Conservation (phyloP, 371 early-diverging fungal genomes). For the Actinomortierella wolfii region DNA sequence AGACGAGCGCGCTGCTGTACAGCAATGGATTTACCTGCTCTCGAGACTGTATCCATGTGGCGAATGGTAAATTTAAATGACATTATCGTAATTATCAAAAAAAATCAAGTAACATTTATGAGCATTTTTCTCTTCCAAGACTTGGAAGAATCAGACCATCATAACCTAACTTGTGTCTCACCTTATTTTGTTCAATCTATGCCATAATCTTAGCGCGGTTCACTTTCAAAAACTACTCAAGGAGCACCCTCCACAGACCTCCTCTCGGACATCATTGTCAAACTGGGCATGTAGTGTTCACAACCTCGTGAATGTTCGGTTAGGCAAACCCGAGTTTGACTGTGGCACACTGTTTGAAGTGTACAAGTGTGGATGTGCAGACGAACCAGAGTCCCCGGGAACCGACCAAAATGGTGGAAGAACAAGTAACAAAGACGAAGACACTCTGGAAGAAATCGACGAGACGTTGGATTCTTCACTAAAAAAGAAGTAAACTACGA, state of each 20-base stretch:
- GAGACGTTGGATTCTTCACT: neutral
- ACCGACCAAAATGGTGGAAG: neutral
- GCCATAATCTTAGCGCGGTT: conserved; percentile 63
- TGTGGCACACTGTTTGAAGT: conserved; percentile 83
- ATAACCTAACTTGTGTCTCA: neutral
- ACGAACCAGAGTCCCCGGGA: conserved; percentile 41
- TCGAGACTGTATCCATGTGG: conserved; percentile 97
- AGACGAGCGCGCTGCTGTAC: conserved; percentile 81
- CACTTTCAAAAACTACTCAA: conserved; percentile 86
- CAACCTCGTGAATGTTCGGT: conserved; percentile 94
- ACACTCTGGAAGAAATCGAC: neutral
- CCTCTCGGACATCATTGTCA: conserved; percentile 74
- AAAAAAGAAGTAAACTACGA: neutral
- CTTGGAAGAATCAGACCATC: no score
- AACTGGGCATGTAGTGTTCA: conserved; percentile 96
- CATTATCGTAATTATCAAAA: no score
- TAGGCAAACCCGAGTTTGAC: conserved; percentile 89
- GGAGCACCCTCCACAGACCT: conserved; percentile 85
- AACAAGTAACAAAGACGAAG: no score
- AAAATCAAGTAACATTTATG: no score
- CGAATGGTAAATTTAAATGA: conserved; percentile 84
- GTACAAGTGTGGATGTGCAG: conserved; percentile 92
- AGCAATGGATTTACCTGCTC: conserved; percentile 83
- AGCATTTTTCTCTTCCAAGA: no score
- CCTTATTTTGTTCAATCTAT: neutral